Conservation (phyloP, 78 protist species). For the Dictyostelium capitatum region DNA sequence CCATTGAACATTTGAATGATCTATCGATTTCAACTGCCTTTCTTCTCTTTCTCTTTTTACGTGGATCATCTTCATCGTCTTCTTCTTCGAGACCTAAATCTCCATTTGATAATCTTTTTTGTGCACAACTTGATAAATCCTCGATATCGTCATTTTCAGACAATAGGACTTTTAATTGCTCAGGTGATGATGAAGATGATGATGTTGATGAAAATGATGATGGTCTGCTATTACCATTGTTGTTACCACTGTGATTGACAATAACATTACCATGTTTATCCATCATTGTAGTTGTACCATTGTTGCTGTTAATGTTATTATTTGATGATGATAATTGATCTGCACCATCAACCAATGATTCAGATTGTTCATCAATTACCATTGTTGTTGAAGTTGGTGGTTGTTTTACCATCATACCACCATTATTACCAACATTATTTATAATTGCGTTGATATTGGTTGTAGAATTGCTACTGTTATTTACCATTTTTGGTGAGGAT, state of each 20-base stretch:
- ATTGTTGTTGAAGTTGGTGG: slow-evolving; percentile 4
- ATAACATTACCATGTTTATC: neutral
- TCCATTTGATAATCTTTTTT: neutral
- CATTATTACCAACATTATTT: neutral
- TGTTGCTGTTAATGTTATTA: neutral
- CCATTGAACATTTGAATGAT: slow-evolving; percentile 67
- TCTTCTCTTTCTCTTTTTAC: slow-evolving; percentile 83
- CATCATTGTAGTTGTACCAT: neutral
- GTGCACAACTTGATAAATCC: neutral
- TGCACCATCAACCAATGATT: neutral
- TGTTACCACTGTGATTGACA: neutral
- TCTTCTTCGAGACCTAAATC: slow-evolving; percentile 12
- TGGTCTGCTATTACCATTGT: neutral
- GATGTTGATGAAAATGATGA: neutral
- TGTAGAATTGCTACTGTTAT: neutral
- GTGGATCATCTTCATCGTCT: slow-evolving; percentile 47
- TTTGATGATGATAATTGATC: slow-evolving; percentile 10
- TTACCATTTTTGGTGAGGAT: too few species aligned
- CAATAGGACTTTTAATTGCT: neutral
- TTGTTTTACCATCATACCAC: neutral
- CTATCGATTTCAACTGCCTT: slow-evolving; percentile 77
- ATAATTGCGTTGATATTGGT: neutral
- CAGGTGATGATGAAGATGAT: slow-evolving; percentile 21
- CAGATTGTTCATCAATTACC: too few species aligned
- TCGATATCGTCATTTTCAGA: neutral